Base-by-base conservation (phyloP, 805 yeast genomes). In the Candida lessepsii region DNA sequence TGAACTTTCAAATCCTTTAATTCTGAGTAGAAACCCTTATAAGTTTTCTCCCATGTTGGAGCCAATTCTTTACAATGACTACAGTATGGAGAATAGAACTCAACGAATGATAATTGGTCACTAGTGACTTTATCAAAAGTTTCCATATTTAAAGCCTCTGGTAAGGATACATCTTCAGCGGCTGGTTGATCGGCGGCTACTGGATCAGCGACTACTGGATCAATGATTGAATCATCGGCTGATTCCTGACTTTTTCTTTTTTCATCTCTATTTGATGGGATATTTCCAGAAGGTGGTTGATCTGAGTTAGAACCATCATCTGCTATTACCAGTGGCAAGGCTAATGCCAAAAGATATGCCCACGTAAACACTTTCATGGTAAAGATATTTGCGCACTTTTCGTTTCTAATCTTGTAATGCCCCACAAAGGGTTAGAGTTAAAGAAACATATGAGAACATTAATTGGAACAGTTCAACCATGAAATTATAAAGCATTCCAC, bases 71-170 rank as follows among this genome's bases (percentile, higher is more conserved):
- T 74, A 64, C 99, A 93, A 61, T 91, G 98, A 6, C 67, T 58
- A 58, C 99, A 93, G 53, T 82, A 82, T 0, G 99, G 99, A 23
- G 96, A 87, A 57, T 64, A 93, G 62, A 88, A 90, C 63, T 91
- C 96, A 24, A 91, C 81, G 54, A 91, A 72, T 53, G 89, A 83
- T 15, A 81, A 63, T 2, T 83, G 83, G 8, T 70, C 61, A 14
- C 67, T 55, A n/a, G 78, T 54, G 26, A 65, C 63, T 9, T 58
- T 44, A 39, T 77, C 80, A 53, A 85, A 87, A 15, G 65, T 70
- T 1, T 62, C 71, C 3, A 57, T 48, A 0, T 72, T 77, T 33
- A 87, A 58, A 1, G 72, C 68, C 2, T 62, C 70, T 0, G 93
- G 93, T 11, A 76, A 45, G 17, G 41, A 37, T 3, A 50, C 46